Evolutionary conservation across 345 rosid species (phyloP).

Genomic region (Citrus trifoliata): DNA sequence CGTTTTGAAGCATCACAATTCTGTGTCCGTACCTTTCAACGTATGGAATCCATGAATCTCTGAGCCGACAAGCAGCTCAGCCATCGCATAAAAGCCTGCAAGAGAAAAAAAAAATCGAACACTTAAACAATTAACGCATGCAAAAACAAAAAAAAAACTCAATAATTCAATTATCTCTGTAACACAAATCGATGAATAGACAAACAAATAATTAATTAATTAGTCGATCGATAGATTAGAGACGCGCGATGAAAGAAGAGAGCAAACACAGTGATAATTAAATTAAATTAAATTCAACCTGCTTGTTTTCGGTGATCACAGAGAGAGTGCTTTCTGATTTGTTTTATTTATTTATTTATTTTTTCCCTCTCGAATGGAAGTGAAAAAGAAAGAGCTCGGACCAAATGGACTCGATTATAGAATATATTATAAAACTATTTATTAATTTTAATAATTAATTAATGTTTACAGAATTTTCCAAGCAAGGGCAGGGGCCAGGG

Average conservation of each 20-base stretch:
- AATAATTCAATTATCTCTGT: no score
- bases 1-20: not conserved
- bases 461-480: no score
- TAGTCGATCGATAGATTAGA: not conserved
- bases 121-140: not conserved
- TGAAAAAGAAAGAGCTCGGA: not conserved
- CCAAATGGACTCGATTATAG: not conserved
- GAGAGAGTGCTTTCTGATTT: not conserved
- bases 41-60: conserved; percentile 96
- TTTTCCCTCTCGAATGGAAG: not conserved
- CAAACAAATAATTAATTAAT: no score
- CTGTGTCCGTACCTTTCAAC: conserved; percentile 41
- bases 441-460: no score
- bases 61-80: conserved; percentile 48
- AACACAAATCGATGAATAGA: not conserved
- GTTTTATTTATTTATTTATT: no score
- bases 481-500: no score
- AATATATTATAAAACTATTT: not conserved
- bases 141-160: not conserved
- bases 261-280: not conserved
- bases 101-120: not conserved
- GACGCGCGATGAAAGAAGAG: not conserved
- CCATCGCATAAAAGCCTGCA: conserved; percentile 32
- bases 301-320: not conserved
- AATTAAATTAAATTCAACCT: not conserved